Percentiles rank a stretch among this genome's conserved stretches.
Conservation (phyloP, 768 basidiomycete genomes). For the Termitomyces sp. region DNA sequence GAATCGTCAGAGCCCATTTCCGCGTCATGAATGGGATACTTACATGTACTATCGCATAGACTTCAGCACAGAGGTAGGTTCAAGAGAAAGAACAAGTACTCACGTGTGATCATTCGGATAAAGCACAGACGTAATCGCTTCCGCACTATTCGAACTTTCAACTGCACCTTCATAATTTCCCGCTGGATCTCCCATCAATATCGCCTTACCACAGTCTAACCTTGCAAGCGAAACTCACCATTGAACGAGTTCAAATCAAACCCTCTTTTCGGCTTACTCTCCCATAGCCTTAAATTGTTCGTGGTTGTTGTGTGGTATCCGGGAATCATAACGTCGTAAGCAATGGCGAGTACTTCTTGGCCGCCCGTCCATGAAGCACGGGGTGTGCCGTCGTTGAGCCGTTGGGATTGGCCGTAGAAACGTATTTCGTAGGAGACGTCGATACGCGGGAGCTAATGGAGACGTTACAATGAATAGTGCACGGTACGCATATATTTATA, state of each 20-base stretch:
- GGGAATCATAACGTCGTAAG: slow-evolving; percentile 94
- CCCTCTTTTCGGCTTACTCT: slow-evolving; percentile 80
- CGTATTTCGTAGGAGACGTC: slow-evolving; percentile 84
- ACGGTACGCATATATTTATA: neutral
- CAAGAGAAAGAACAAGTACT: slow-evolving; percentile 19
- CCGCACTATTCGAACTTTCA: slow-evolving; percentile 83
- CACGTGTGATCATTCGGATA: slow-evolving; percentile 93
- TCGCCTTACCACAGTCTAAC: neutral
- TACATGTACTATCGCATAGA: slow-evolving; percentile 34
- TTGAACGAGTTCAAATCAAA: slow-evolving; percentile 97
- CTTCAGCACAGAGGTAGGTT: neutral
- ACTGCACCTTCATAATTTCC: slow-evolving; percentile 93
- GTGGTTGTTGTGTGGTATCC: slow-evolving; percentile 80
- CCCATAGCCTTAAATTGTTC: slow-evolving; percentile 86
- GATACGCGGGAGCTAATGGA: slow-evolving; percentile 54
- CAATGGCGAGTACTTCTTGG: slow-evolving; percentile 89
- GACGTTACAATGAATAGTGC: neutral
- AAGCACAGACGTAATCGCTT: slow-evolving; percentile 89
- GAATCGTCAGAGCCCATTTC: neutral
- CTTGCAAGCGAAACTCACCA: slow-evolving; percentile 32
- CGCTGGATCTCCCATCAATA: slow-evolving; percentile 36
- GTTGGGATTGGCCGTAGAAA: slow-evolving; percentile 83
- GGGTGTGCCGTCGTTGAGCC: slow-evolving; percentile 49
- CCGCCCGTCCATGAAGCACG: slow-evolving; percentile 81
- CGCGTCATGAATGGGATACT: slow-evolving; percentile 10